phyloP scores from a whole-genome alignment of 441 rosid species.

The Monsonia emarginata region DNA sequence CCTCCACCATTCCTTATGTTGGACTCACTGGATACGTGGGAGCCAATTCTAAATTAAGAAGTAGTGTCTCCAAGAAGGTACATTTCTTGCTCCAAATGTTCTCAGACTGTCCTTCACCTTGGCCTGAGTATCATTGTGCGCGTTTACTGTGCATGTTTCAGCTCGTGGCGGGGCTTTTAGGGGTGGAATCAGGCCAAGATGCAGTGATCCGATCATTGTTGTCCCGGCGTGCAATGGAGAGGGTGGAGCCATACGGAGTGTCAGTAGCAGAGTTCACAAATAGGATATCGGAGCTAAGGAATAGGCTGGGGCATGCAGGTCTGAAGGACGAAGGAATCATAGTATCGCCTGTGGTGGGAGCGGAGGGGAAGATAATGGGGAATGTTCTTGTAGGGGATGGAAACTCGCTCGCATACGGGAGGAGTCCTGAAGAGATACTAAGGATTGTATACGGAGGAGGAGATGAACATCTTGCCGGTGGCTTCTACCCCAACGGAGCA shows the following conservation, averaged over 20 bases:
- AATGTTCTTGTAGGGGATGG: slow-evolving; percentile 57
- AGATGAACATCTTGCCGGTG: slow-evolving; percentile 50
- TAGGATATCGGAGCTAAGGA: slow-evolving; percentile 47
- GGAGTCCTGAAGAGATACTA: slow-evolving; percentile 60
- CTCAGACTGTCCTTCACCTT: too few species aligned
- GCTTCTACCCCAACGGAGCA: slow-evolving; percentile 68
- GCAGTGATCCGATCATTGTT: slow-evolving; percentile 58
- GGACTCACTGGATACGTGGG: slow-evolving; percentile 81
- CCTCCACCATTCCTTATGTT: slow-evolving; percentile 64
- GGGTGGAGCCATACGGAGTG: slow-evolving; percentile 42
- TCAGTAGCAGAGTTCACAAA: slow-evolving; percentile 59
- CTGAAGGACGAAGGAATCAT: slow-evolving; percentile 61
- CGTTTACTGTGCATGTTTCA: slow-evolving; percentile 23
- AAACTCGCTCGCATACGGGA: slow-evolving; percentile 35
- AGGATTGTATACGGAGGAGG: slow-evolving; percentile 68
- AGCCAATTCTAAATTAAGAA: slow-evolving; percentile 50
- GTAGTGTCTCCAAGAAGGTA: slow-evolving; percentile 41
- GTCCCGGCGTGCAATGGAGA: slow-evolving; percentile 28
- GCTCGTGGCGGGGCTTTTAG: slow-evolving; percentile 74
- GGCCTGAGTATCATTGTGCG: too few species aligned
- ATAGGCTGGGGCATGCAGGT: slow-evolving; percentile 41
- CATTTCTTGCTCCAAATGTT: too few species aligned
- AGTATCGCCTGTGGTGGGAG: slow-evolving; percentile 30
- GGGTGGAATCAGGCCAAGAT: slow-evolving; percentile 76
- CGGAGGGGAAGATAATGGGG: slow-evolving; percentile 43